Evolutionary conservation across 192 early-diverging fungal species (phyloP).

Genomic region (Podila clonocystis): DNA sequence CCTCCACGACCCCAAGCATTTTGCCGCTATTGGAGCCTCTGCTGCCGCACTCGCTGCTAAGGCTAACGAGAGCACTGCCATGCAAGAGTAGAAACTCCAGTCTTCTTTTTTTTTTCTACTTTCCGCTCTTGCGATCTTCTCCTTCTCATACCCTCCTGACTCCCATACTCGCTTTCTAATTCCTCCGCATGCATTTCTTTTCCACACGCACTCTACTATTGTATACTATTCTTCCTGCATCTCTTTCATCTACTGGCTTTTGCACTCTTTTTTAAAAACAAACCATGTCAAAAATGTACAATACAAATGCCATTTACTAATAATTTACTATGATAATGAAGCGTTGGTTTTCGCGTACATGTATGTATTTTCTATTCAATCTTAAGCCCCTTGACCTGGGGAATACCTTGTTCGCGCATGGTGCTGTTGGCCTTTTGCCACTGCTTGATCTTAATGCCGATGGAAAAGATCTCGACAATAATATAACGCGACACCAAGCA

Average conservation of each 20-base stretch:
- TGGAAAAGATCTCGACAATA: slow-evolving; percentile 35
- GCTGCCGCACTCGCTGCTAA: slow-evolving; percentile 23
- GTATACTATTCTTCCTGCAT: not conserved
- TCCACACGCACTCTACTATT: not conserved
- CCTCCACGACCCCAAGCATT: slow-evolving; percentile 48
- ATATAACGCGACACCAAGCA: slow-evolving; percentile 37
- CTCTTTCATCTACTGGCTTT: not conserved
- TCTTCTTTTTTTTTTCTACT: not conserved
- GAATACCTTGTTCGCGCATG: slow-evolving; percentile 45
- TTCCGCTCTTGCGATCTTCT: not conserved
- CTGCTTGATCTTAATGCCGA: slow-evolving; percentile 38
- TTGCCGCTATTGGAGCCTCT: slow-evolving; percentile 22
- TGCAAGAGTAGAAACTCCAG: slow-evolving; percentile 30
- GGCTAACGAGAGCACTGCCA: slow-evolving; percentile 15
- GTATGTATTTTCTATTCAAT: not conserved
- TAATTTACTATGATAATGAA: not conserved
- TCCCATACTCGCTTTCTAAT: not conserved
- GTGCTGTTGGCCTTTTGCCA: slow-evolving; percentile 25
- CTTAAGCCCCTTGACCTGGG: slow-evolving; percentile 12
- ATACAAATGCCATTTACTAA: not conserved
- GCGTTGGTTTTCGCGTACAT: not conserved
- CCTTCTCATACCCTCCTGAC: not conserved
- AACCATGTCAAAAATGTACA: not conserved
- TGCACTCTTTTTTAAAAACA: not conserved
- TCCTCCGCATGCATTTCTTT: not conserved